Percentiles rank a stretch among this genome's conserved stretches.
Evolutionary conservation across 768 basidiomycete species (phyloP).

Genomic region (Amylocystis lapponica): DNA sequence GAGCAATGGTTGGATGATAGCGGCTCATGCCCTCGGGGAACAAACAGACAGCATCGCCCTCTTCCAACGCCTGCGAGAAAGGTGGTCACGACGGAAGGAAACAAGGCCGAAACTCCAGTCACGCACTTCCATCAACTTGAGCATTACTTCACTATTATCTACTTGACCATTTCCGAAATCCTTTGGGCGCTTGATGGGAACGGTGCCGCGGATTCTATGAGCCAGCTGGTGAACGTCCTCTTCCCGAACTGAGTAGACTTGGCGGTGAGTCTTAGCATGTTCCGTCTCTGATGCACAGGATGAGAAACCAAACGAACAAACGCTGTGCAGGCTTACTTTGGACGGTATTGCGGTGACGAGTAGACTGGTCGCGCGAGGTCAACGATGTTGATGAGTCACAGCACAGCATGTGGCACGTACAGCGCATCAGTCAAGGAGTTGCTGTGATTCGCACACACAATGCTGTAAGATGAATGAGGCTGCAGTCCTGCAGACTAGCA

Average conservation of each 20-base stretch:
- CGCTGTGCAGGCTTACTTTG: slow-evolving; percentile 35
- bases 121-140: slow-evolving; percentile 57
- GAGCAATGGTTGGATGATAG: slow-evolving; percentile 83
- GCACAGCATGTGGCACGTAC: slow-evolving; percentile 35
- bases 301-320: neutral
- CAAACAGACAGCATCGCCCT: slow-evolving; percentile 73
- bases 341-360: slow-evolving; percentile 71
- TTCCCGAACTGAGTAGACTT: slow-evolving; percentile 85
- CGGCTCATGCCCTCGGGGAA: slow-evolving; percentile 87
- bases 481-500: neutral
- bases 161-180: slow-evolving; percentile 50
- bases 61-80: slow-evolving; percentile 55
- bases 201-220: slow-evolving; percentile 87
- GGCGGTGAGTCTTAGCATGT: slow-evolving; percentile 79
- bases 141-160: slow-evolving; percentile 70
- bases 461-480: too few relatives aligned
- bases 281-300: slow-evolving; percentile 49
- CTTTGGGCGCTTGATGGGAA: slow-evolving; percentile 74
- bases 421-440: slow-evolving; percentile 85
- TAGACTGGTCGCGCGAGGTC: slow-evolving; percentile 39
- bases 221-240: slow-evolving; percentile 82
- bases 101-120: neutral
- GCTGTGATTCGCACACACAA: slow-evolving; percentile 82
- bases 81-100: slow-evolving; percentile 7
- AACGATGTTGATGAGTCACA: neutral